A percentile compares a stretch with the other conserved stretches of the same genome.
These are phyloP conservation scores for Syzygium jambos DNA, from an alignment of 345 rosid genomes.

Conservation along the genomic window DNA sequence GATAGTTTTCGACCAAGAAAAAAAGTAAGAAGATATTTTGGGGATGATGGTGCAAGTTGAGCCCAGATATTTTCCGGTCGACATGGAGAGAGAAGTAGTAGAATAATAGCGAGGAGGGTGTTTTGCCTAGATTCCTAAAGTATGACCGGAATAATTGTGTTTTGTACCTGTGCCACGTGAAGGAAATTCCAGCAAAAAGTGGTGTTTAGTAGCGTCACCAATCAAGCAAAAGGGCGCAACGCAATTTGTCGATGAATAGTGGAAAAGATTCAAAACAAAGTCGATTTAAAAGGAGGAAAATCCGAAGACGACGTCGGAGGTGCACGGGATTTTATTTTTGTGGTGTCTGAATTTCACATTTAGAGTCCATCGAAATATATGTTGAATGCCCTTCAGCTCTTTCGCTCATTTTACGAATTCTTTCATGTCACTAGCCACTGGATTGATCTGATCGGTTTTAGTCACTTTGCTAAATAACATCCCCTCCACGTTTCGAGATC, in stretches of 20 bases:
- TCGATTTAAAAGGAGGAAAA: background rate
- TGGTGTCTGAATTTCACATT: background rate
- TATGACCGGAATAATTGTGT: background rate
- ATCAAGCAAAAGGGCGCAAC: background rate
- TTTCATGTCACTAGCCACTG: too few relatives aligned
- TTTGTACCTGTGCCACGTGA: background rate
- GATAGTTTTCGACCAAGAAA: too few relatives aligned
- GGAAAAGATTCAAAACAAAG: background rate
- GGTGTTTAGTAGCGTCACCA: background rate
- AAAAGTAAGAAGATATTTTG: background rate
- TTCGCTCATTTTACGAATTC: too few relatives aligned
- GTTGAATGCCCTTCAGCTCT: background rate
- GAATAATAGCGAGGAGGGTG: background rate
- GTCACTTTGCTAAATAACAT: too few relatives aligned
- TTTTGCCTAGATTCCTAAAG: background rate
- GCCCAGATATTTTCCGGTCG: background rate
- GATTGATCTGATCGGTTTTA: too few relatives aligned
- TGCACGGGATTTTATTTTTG: background rate
- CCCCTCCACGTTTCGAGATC: too few relatives aligned
- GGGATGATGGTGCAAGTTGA: background rate
- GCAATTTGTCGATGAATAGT: background rate
- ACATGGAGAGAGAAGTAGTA: background rate
- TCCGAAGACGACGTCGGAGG: rapidly evolving
- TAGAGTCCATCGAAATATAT: background rate
- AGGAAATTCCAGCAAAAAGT: background rate